Evolutionary conservation across 805 yeast species (phyloP).

Genomic region (Hanseniaspora lachancei): DNA sequence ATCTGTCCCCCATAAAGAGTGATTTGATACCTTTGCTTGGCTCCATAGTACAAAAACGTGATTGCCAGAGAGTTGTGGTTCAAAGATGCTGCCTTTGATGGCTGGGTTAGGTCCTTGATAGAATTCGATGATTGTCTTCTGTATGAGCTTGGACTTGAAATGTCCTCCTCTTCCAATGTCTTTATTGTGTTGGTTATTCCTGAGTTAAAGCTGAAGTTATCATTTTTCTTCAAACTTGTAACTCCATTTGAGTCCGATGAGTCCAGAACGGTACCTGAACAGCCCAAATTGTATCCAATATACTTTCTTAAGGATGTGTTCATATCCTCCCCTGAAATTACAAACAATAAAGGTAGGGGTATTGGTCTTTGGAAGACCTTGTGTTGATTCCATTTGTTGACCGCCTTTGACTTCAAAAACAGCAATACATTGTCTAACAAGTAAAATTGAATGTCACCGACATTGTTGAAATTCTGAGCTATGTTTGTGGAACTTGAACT

Average conservation of each 20-base stretch:
- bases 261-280: slow-evolving; percentile 23
- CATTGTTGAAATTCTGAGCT: slow-evolving; percentile 10
- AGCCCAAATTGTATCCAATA: slow-evolving; percentile 24
- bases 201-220: slow-evolving; percentile 7
- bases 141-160: not conserved
- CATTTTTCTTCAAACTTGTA: slow-evolving; percentile 3
- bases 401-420: slow-evolving; percentile 72
- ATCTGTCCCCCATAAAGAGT: slow-evolving; percentile 33
- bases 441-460: slow-evolving; percentile 71
- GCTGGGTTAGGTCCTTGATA: not conserved
- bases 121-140: slow-evolving; percentile 5
- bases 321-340: slow-evolving; percentile 65
- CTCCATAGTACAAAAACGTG: slow-evolving; percentile 27
- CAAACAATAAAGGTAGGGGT: slow-evolving; percentile 61
- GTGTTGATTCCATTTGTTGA: slow-evolving; percentile 80
- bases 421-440: slow-evolving; percentile 77
- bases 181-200: slow-evolving; percentile 8
- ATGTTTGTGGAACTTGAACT: slow-evolving; percentile 2
- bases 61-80: slow-evolving; percentile 21
- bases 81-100: not conserved
- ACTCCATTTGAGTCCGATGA: slow-evolving; percentile 13
- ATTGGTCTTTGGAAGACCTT: slow-evolving; percentile 84
- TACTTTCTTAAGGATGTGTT: slow-evolving; percentile 42
- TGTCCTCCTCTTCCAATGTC: not conserved
- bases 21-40: slow-evolving; percentile 31